phyloP scores from a whole-genome alignment of 805 yeast species.

The Candida morakotiae region DNA sequence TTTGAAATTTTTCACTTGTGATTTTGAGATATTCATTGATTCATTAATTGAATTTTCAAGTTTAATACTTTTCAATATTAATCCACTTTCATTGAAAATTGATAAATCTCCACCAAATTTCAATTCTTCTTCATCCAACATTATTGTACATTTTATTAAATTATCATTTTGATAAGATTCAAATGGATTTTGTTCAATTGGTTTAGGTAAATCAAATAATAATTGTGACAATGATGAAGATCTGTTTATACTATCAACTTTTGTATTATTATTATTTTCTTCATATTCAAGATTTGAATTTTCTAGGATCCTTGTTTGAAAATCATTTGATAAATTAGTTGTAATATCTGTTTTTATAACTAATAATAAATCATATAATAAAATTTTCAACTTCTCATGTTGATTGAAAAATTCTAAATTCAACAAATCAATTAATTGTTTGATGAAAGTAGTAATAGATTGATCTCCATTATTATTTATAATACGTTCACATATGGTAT shows the following conservation, averaged over 20 bases:
- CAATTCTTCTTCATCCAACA: slow-evolving; percentile 31
- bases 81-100: slow-evolving; percentile 22
- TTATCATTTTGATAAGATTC: slow-evolving; percentile 12
- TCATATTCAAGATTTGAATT: slow-evolving; percentile 5
- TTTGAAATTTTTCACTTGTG: slow-evolving; percentile 13
- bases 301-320: slow-evolving; percentile 8
- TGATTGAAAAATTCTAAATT: slow-evolving; percentile 37
- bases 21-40: slow-evolving; percentile 1
- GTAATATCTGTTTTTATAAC: slow-evolving; percentile 44
- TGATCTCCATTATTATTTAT: slow-evolving; percentile 35
- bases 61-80: slow-evolving; percentile 16
- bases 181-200: slow-evolving; percentile 18
- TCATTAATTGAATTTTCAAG: slow-evolving; percentile 9
- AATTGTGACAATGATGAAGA: slow-evolving; percentile 4
- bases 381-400: slow-evolving; percentile 48
- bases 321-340: slow-evolving; percentile 11
- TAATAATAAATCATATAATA: slow-evolving; percentile 56
- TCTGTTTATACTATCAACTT: not conserved
- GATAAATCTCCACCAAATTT: slow-evolving; percentile 28
- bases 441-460: slow-evolving; percentile 37
- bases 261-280: not conserved
- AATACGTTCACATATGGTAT: slow-evolving; percentile 44
- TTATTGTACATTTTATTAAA: slow-evolving; percentile 16
- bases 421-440: slow-evolving; percentile 44
- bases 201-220: slow-evolving; percentile 31